A percentile compares a stretch with the other conserved stretches of the same genome.
phyloP scores from a whole-genome alignment of 805 yeast species.

The Ogataea kodamae region DNA sequence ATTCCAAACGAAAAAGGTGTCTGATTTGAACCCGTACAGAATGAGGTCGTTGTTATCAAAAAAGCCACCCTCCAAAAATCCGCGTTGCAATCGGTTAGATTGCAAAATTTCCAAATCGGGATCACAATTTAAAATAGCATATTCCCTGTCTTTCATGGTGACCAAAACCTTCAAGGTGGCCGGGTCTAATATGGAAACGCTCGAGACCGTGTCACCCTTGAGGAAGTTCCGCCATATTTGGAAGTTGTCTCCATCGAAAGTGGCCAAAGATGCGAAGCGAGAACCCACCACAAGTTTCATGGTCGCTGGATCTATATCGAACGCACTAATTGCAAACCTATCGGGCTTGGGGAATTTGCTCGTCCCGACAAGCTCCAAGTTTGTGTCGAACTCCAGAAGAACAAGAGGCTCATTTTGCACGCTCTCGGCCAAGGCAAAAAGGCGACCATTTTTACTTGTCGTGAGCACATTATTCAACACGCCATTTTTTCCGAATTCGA shows the following conservation, averaged over 20 bases:
- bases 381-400: conserved; percentile 35
- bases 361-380: conserved; percentile 24
- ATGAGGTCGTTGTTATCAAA: conserved; percentile 46
- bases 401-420: conserved; percentile 59
- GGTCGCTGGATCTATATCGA: conserved; percentile 39
- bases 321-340: conserved; percentile 56
- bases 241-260: conserved; percentile 27
- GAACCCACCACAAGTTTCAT: conserved; percentile 61
- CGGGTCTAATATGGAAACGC: conserved; percentile 40
- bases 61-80: conserved; percentile 76
- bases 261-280: conserved; percentile 58
- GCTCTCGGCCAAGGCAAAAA: conserved; percentile 53
- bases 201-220: conserved; percentile 68
- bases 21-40: conserved; percentile 80
- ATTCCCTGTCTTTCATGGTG: conserved; percentile 67
- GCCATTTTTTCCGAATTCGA: conserved; percentile 37
- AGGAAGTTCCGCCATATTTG: conserved; percentile 45
- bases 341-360: conserved; percentile 25
- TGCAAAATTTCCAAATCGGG: conserved; percentile 13
- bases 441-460: conserved; percentile 22
- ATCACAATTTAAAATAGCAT: conserved; percentile 37
- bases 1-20: conserved; percentile 75
- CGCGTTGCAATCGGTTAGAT: conserved; percentile 64
- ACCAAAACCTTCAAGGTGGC: conserved; percentile 33
- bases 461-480: conserved; percentile 46